Base-by-base conservation (phyloP, 495 filamentous ascomycete genomes). In the Bathelium albidoporum region DNA sequence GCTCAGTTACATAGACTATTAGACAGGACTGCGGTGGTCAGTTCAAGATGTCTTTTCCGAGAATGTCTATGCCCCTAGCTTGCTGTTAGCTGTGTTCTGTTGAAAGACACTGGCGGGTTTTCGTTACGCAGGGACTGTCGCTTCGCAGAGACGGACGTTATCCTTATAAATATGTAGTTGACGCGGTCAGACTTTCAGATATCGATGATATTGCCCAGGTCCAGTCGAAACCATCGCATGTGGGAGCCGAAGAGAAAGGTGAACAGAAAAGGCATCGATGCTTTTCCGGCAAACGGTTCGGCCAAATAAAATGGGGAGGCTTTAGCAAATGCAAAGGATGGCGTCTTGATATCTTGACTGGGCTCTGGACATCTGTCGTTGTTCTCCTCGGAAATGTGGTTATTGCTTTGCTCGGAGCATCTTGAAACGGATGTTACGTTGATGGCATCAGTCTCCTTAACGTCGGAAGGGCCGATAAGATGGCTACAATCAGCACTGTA, bases 31-130 rank as follows among this genome's bases (percentile, higher is more conserved):
- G 5, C 5, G 14, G 14, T 14, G 34, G 5, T 39, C 14, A 39
- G 34, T 14, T 59, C 58, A 59, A 59, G 16, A 32, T 32, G 18
- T 16, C 58, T 59, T 31, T 59, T 32, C 58, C 58, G 58, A 59
- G 58, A 31, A 59, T 59, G 31, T 59, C 58, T 59, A 59, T 59
- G 9, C 20, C 14, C 31, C 58, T 59, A 59, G 58, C 58, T 59
- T 32, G 26, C 31, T 31, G 26, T 32, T 59, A 18, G 5, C 9
- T 59, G 16, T 59, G 58, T 31, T 59, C 7, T 24, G 28, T 59
- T 59, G 5, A 18, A 59, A 59, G 28, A 32, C 18, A 31, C 2
- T 59, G 28, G 28, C 58, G 58, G 28, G n/a, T 16, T 59, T 31
- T 31, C 58, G 58, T 7, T 32, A 24, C 14, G 26, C 20, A 32